These are phyloP conservation scores for Tremella yokohamensis DNA, from an alignment of 768 basidiomycete genomes.

Conservation along the genomic window DNA sequence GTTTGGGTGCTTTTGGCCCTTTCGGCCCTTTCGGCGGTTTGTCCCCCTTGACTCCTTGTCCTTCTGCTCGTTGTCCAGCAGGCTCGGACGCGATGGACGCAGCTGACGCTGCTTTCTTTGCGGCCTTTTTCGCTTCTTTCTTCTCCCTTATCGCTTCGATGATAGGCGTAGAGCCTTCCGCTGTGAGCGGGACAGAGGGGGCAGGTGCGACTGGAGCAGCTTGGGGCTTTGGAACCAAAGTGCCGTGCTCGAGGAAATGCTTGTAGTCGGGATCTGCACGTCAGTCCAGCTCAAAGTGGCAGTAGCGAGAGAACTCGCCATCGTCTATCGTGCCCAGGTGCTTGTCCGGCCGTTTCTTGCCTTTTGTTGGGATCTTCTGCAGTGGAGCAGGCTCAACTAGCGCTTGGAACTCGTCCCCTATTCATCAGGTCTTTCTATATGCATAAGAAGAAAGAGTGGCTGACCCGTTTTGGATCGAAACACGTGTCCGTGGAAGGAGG, in stretches of 20 bases:
- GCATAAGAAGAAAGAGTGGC: slow-evolving; percentile 24
- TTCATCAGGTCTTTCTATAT: neutral
- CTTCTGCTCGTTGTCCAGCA: no score
- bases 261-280: slow-evolving; percentile 51
- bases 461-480: slow-evolving; percentile 87
- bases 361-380: slow-evolving; percentile 68
- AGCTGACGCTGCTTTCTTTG: neutral
- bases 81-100: slow-evolving; percentile 55
- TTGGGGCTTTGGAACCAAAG: slow-evolving; percentile 60
- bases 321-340: slow-evolving; percentile 85
- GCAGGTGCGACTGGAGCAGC: slow-evolving; percentile 39
- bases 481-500: slow-evolving; percentile 83
- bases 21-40: slow-evolving; percentile 11
- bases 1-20: slow-evolving; percentile 3
- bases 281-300: neutral
- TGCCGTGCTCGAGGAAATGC: slow-evolving; percentile 64
- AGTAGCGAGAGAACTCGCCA: slow-evolving; percentile 56
- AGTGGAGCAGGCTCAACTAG: slow-evolving; percentile 92
- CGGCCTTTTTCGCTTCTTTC: neutral
- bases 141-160: slow-evolving; percentile 46
- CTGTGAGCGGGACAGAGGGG: slow-evolving; percentile 46
- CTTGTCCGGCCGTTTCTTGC: slow-evolving; percentile 63
- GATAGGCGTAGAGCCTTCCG: slow-evolving; percentile 84
- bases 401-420: slow-evolving; percentile 82
- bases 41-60: slow-evolving; percentile 12